Evolutionary conservation across 352 stramenopile species (phyloP).

Genomic region (Peronospora tabacina): DNA sequence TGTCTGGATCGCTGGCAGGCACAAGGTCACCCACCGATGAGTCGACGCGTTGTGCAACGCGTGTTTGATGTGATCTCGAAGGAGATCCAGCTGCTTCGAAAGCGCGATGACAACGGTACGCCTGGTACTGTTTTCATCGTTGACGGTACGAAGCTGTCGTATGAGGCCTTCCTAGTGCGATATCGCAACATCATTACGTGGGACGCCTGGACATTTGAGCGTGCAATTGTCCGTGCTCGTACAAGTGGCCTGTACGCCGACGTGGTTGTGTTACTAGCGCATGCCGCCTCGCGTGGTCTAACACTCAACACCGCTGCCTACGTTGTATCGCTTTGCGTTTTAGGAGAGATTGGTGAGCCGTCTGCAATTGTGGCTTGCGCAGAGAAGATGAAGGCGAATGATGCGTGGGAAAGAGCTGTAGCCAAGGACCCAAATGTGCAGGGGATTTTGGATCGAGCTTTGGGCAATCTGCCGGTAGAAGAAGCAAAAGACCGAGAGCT

Average conservation of each 20-base stretch:
- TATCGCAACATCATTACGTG: conserved; percentile 43
- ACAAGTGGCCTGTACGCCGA: conserved; percentile 36
- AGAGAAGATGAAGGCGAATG: conserved; percentile 25
- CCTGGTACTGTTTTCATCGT: conserved; percentile 28
- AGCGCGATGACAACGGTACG: conserved; percentile 7
- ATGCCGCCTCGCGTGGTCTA: conserved; percentile 28
- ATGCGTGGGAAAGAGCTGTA: conserved; percentile 27
- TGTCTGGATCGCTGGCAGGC: conserved; percentile 54
- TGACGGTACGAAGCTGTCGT: conserved; percentile 46
- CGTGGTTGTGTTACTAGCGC: conserved; percentile 38
- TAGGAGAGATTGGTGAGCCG: conserved; percentile 25
- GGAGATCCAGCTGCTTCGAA: conserved; percentile 38
- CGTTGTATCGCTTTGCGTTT: conserved; percentile 36
- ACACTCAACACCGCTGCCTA: conserved; percentile 40
- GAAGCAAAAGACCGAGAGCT: conserved; percentile 3
- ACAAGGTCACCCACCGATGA: conserved; percentile 34
- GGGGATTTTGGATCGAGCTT: conserved; percentile 24
- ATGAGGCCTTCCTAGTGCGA: conserved; percentile 41
- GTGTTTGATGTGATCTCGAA: conserved; percentile 56
- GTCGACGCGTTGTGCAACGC: conserved; percentile 38
- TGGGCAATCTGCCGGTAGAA: conserved; percentile 7
- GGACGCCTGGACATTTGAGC: conserved; percentile 44
- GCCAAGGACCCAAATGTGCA: conserved; percentile 32
- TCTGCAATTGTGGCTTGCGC: conserved; percentile 29
- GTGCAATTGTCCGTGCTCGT: conserved; percentile 45